These are phyloP conservation scores for Quercus ilex DNA, from an alignment of 306 rosid genomes.

Conservation along the genomic window DNA sequence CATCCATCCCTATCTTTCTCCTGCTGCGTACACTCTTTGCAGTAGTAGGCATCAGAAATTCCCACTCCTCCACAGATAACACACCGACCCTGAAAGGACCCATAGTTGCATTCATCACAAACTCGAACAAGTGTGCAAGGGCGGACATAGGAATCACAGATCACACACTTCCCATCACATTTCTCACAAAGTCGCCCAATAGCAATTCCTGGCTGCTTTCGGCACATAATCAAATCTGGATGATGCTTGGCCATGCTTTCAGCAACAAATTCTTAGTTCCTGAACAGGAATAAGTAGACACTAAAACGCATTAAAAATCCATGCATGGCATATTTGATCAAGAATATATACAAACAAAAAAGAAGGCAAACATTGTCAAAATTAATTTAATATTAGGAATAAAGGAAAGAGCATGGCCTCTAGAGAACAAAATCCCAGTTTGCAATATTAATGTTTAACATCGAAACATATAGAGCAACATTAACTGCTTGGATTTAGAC, in stretches of 20 bases:
- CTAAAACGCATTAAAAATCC: background rate
- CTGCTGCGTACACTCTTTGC: constrained; percentile 97
- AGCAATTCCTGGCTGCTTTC: constrained; percentile 88
- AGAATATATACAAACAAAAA: background rate
- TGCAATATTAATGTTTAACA: background rate
- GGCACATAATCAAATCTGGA: constrained; percentile 89
- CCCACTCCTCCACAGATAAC: constrained; percentile 93
- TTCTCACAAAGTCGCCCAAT: constrained; percentile 83
- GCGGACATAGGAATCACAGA: constrained; percentile 82
- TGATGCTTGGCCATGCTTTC: constrained; percentile 81
- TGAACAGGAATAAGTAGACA: background rate
- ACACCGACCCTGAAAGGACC: constrained; percentile 78
- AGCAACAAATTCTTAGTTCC: constrained; percentile 23
- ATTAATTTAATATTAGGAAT: background rate
- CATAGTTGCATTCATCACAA: constrained; percentile 82
- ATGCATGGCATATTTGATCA: background rate
- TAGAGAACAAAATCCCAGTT: background rate
- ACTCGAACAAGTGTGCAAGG: constrained; percentile 93
- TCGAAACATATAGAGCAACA: background rate
- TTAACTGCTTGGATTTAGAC: background rate
- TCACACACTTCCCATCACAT: constrained; percentile 86
- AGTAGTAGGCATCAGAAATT: constrained; percentile 88
- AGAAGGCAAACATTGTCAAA: background rate
- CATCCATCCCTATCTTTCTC: constrained; percentile 96
- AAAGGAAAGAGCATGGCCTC: background rate